A percentile compares a stretch with the other conserved stretches of the same genome.
Evolutionary conservation across 305 asterid species (phyloP).

Genomic region (Solanum chacoense): DNA sequence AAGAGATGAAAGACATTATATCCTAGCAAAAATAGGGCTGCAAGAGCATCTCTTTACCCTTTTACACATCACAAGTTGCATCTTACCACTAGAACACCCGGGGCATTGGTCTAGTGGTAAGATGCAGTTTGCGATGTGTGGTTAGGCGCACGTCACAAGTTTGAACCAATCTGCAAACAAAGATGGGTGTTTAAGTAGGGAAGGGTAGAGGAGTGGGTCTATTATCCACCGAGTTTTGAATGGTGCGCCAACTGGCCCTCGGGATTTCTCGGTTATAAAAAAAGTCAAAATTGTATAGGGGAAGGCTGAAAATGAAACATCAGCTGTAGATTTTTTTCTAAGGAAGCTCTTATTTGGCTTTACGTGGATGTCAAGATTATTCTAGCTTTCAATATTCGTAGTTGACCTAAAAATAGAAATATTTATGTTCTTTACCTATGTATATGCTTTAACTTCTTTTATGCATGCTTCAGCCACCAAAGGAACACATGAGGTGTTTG

Average conservation of each 20-base stretch:
- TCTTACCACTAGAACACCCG: background rate
- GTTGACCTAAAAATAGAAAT: background rate
- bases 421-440: background rate
- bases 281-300: background rate
- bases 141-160: background rate
- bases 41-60: background rate
- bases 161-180: background rate
- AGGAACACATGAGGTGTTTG: background rate
- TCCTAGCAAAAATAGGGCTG: background rate
- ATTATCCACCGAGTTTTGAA: background rate
- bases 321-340: background rate
- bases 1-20: background rate
- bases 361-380: background rate
- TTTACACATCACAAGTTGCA: background rate
- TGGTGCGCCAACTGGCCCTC: background rate
- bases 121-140: background rate
- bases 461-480: background rate
- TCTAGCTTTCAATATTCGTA: background rate
- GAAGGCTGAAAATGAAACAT: background rate
- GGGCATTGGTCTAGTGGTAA: background rate
- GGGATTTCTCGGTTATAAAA: background rate
- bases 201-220: background rate
- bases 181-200: background rate
- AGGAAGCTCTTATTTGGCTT: background rate
- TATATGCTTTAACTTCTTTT: background rate